phyloP scores from a whole-genome alignment of 1,139 yeast genomes.

The Magnusiomyces ingens region DNA sequence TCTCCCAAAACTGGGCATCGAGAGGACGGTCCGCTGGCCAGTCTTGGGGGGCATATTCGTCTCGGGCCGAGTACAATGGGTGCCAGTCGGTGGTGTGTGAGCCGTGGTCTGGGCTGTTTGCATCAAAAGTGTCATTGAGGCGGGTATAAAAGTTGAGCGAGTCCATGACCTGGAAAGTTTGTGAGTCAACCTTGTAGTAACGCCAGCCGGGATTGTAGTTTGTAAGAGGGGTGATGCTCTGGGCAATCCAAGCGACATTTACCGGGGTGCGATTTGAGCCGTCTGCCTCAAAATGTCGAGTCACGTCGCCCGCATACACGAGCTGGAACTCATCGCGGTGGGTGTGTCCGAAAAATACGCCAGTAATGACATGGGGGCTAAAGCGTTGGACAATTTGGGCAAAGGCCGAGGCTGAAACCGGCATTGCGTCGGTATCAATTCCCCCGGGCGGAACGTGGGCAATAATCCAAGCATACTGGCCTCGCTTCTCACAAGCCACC shows the following conservation, averaged over 20 bases:
- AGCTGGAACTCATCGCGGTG: constrained; percentile 63
- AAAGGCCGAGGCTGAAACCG: constrained; percentile 53
- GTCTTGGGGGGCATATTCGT: constrained; percentile 20
- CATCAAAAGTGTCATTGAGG: constrained; percentile 38
- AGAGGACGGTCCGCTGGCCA: constrained; percentile 31
- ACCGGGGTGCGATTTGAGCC: constrained; percentile 41
- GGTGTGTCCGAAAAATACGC: constrained; percentile 65
- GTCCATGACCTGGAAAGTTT: constrained; percentile 56
- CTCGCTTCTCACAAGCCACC: constrained; percentile 45
- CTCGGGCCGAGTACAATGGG: constrained; percentile 29
- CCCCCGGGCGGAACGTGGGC: constrained; percentile 51
- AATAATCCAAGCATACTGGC: constrained; percentile 59
- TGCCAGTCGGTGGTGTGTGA: constrained; percentile 23
- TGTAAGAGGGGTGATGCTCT: constrained; percentile 56
- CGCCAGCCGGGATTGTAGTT: constrained; percentile 65
- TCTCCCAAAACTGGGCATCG: constrained; percentile 30
- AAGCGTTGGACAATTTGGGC: constrained; percentile 57
- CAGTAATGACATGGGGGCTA: constrained; percentile 59
- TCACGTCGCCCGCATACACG: constrained; percentile 38
- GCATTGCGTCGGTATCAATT: constrained; percentile 46
- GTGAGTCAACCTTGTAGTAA: constrained; percentile 60
- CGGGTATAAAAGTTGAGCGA: constrained; percentile 46
- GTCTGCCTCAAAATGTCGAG: constrained; percentile 17
- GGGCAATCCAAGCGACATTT: constrained; percentile 59
- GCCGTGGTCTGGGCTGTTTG: constrained; percentile 19